Base-by-base conservation (phyloP, 202 grass and related monocot genomes). In the Panicum virgatum region DNA sequence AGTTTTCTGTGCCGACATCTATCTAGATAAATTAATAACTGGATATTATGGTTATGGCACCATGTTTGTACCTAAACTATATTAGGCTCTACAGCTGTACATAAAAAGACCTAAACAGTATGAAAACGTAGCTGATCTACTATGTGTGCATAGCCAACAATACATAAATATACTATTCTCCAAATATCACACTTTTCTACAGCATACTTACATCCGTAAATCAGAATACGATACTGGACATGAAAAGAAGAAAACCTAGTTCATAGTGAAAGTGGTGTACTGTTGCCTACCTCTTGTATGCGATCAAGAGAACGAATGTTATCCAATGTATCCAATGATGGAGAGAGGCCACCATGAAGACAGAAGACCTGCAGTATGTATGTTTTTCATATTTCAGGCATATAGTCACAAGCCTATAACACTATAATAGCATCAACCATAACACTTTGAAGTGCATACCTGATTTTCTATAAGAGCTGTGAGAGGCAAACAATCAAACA, bases 391-490 rank as follows among this genome's bases (percentile, higher is more conserved):
- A 44, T 78, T 57, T 85, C 69, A 85, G 69, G 45, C 63, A 84
- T 48, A 87, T 56, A 89, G 47, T 3, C 71, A 11, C 54, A 34
- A 77, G 4, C 52, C 20, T 83, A 64, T 45, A 76, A 13, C 66
- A 73, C 20, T 83, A 64, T 45, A 76, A 13, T 72, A 73, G 50
- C 62, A 68, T 18, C 36, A 62, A 58, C 12, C 43, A 84, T 73
- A 72, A 59, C 36, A 29, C 56, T 43, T 46, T 76, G 19, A 69
- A 58, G 20, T 71, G 83, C 39, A 46, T 65, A 94, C 94, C 94
- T 97, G 94, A 83, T 94, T 97, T 89, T 97, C 94, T 82, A 97
- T 94, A 81, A 97, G 89, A 82, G 94, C 94, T 45, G 94, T 97
- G 72, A 97, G 94, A 54, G 94, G 94, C 79, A 97, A 82, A 87